Evolutionary conservation across 139 green algal genomes (phyloP).

Genomic region (Haematococcus lacustris): DNA sequence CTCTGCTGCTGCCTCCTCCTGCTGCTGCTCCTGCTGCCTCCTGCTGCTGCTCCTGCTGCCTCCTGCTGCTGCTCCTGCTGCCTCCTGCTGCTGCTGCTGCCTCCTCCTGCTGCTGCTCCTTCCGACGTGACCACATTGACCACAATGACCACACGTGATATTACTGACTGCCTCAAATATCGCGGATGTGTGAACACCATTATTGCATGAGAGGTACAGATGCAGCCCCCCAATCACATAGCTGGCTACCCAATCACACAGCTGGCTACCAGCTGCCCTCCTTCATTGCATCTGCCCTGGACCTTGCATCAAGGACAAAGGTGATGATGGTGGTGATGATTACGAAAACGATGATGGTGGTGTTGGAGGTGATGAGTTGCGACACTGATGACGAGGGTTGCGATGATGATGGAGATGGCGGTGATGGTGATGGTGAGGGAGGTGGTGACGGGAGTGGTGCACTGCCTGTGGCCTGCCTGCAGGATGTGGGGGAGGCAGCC

Average conservation of each 20-base stretch:
- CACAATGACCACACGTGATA: too few relatives aligned
- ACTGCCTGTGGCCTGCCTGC: constrained; percentile 2
- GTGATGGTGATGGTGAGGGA: neutral
- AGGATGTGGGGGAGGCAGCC: constrained; percentile 43
- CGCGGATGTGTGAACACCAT: too few relatives aligned
- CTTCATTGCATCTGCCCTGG: too few relatives aligned
- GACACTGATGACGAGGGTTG: neutral
- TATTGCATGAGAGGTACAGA: too few relatives aligned
- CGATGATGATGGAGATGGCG: neutral
- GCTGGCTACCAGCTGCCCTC: too few relatives aligned
- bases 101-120: neutral
- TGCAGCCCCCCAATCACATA: too few relatives aligned
- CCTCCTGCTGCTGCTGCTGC: neutral
- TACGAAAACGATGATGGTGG: too few relatives aligned
- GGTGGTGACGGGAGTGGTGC: neutral
- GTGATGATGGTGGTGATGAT: too few relatives aligned
- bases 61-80: neutral
- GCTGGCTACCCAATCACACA: too few relatives aligned
- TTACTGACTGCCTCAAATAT: too few relatives aligned
- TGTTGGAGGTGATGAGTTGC: too few relatives aligned
- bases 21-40: neutral
- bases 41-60: neutral
- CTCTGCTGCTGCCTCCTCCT: neutral
- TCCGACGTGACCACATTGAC: too few relatives aligned
- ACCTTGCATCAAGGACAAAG: neutral